A percentile compares a stretch with the other conserved stretches of the same genome.
These are phyloP conservation scores for Monosporascus sp. DNA, from an alignment of 2,329 filamentous ascomycete genomes.

Conservation along the genomic window DNA sequence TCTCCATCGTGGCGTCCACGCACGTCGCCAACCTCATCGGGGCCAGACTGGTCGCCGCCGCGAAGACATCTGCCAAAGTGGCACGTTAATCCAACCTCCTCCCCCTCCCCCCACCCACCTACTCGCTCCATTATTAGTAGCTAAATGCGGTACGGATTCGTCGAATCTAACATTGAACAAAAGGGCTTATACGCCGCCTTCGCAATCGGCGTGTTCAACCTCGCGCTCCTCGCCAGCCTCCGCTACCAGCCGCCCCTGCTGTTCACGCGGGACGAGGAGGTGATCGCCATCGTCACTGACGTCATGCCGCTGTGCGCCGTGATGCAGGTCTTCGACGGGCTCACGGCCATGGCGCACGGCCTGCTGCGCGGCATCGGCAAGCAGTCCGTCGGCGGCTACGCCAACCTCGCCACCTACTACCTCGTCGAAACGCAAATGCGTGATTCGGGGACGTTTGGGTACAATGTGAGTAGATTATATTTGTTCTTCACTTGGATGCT, in stretches of 20 bases:
- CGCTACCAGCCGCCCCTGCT: constrained; percentile 70
- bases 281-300: constrained; percentile 60
- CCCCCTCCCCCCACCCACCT: not conserved
- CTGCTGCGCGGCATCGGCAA: constrained; percentile 81
- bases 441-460: constrained; percentile 18
- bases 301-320: constrained; percentile 77
- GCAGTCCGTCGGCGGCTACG: constrained; percentile 84
- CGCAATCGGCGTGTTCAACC: constrained; percentile 73
- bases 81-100: constrained; percentile 31
- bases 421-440: constrained; percentile 52
- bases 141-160: constrained; percentile 4
- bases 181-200: constrained; percentile 57
- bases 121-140: not conserved
- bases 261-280: constrained; percentile 68
- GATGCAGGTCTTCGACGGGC: constrained; percentile 84
- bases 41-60: constrained; percentile 73
- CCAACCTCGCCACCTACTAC: constrained; percentile 85
- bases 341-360: constrained; percentile 76
- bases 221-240: constrained; percentile 61
- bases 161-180: not conserved
- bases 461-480: not conserved
- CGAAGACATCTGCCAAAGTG: constrained; percentile 74
- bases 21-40: constrained; percentile 90
- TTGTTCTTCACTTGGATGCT: not conserved
- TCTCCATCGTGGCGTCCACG: constrained; percentile 83